Percentiles rank a stretch among this genome's conserved stretches.
phyloP scores from a whole-genome alignment of 441 rosid species.

The Gossypium gossypioides region DNA sequence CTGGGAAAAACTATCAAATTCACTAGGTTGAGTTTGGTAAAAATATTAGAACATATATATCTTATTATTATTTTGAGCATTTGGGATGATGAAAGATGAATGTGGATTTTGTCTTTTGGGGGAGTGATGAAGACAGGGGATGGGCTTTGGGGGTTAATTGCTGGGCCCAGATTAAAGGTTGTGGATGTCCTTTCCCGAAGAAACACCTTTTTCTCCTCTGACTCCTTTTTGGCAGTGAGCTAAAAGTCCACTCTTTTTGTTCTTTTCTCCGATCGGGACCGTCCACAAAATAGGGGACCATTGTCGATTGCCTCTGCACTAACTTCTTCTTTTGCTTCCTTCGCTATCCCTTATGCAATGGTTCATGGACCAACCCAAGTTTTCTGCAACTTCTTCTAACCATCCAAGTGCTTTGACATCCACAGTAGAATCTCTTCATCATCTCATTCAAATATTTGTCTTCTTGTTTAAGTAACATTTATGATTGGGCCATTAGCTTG shows the following conservation, averaged over 20 bases:
- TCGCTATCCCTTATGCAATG: not conserved
- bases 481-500: not conserved
- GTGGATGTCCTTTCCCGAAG: slow-evolving; percentile 30
- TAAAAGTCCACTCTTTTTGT: slow-evolving; percentile 45
- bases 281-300: slow-evolving; percentile 17
- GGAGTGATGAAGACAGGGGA: not conserved
- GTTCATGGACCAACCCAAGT: not conserved
- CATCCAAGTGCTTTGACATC: not conserved
- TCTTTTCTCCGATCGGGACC: slow-evolving; percentile 14
- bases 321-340: not conserved
- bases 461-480: not conserved
- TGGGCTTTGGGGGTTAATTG: not conserved
- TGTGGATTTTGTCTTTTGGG: slow-evolving; percentile 15
- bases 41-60: not conserved
- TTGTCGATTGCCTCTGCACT: not conserved
- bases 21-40: not conserved
- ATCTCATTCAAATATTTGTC: not conserved
- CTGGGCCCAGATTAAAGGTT: slow-evolving; percentile 30
- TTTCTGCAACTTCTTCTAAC: not conserved
- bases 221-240: slow-evolving; percentile 24
- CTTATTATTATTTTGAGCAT: not conserved
- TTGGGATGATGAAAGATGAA: slow-evolving; percentile 3
- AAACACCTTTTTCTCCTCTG: slow-evolving; percentile 20
- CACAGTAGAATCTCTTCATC: not conserved
- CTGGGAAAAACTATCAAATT: too few species aligned